Evolutionary conservation across 257 asterid species (phyloP).

Genomic region (Agastache rugosa): DNA sequence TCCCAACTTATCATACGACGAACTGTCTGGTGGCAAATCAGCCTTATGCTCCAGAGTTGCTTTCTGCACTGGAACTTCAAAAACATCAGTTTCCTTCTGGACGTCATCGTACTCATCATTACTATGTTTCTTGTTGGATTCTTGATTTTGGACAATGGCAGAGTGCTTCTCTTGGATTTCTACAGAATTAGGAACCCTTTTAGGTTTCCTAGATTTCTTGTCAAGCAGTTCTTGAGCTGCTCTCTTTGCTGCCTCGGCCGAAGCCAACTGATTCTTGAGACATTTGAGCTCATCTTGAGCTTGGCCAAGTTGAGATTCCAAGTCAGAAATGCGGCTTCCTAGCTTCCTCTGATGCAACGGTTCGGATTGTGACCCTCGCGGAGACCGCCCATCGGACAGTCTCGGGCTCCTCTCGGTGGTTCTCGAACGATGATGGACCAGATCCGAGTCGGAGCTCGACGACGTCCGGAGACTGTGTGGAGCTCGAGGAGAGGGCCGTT

Average conservation of each 20-base stretch:
- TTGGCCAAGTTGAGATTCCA: slow-evolving; percentile 92
- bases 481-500: slow-evolving; percentile 69
- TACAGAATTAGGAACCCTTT: slow-evolving; percentile 31
- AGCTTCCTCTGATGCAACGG: slow-evolving; percentile 73
- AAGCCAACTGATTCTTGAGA: slow-evolving; percentile 69
- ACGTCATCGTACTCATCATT: slow-evolving; percentile 43
- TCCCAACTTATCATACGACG: slow-evolving; percentile 40
- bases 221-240: slow-evolving; percentile 72
- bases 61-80: slow-evolving; percentile 68
- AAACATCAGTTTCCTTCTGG: slow-evolving; percentile 72
- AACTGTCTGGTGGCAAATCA: slow-evolving; percentile 11
- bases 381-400: slow-evolving; percentile 62
- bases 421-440: slow-evolving; percentile 53
- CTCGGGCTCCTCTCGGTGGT: slow-evolving; percentile 70
- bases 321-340: slow-evolving; percentile 78
- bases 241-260: slow-evolving; percentile 71
- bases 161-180: slow-evolving; percentile 41
- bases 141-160: slow-evolving; percentile 19
- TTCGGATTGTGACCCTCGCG: slow-evolving; percentile 59
- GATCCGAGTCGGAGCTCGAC: slow-evolving; percentile 74
- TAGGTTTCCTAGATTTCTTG: slow-evolving; percentile 55
- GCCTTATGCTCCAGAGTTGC: slow-evolving; percentile 42
- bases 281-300: slow-evolving; percentile 81
- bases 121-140: slow-evolving; percentile 34
- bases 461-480: slow-evolving; percentile 64